Evolutionary conservation across 202 grass and related monocot species (phyloP), one percentile per base, ranked within the genome.

Genomic region (Bolboschoenoplectus hybrid): DNA sequence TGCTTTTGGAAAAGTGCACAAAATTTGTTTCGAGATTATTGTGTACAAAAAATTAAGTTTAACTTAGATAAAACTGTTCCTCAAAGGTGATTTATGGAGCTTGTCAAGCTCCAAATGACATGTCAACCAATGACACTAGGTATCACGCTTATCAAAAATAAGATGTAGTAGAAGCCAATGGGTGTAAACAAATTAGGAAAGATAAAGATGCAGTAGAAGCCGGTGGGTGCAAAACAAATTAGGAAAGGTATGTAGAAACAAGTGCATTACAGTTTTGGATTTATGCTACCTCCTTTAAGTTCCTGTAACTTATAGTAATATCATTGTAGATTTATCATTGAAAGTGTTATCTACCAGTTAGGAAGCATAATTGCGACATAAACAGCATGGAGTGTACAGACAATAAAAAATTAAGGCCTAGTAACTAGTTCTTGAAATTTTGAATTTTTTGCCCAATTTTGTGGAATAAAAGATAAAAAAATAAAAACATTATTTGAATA

Each of bases 281-380:
- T 40, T 57, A 39, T 78, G 73, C 11, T 14, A 55, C 12, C 34
- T 36, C 26, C 32, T 51, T 13, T 53, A 4, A 77, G 51, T 56
- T 50, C 12, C 34, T 78, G 6, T 78, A 34, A 40, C 74, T 78
- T 50, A 57, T 78, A 40, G 14, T 57, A 55, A 36, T 78, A 55
- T 53, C 46, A 26, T 5, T 17, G 39, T 70, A 70, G 1, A 70
- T 43, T 69, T 16, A 40, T 70, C 26, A 45, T 45, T 70, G 40
- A 44, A 70, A 44, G 26, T 26, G 26, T 14, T 44, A 45, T 70
- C 34, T 19, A 70, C 67, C 0, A 8, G 10, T 70, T 17, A n/a
- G 3, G 38, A 70, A 70, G 16, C 67, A 19, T 70, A 45, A 45
- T 45, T 70, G 38, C 1, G 39, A 69, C 4, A 39, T 69, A 69